Conservation (phyloP, 192 early-diverging fungal genomes). For the Lobosporangium transversale region DNA sequence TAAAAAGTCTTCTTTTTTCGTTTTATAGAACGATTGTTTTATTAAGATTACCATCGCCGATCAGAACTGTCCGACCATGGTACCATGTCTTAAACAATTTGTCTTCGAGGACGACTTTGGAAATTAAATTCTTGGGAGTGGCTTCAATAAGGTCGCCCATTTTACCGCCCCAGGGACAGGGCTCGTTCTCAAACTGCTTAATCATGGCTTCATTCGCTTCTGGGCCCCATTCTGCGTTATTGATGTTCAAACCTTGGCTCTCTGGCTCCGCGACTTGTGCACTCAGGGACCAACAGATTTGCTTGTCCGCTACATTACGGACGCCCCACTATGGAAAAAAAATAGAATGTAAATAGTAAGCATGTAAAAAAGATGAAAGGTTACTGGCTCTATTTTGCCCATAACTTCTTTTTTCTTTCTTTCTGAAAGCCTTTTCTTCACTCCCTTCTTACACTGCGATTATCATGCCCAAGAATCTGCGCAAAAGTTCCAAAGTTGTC, state of each 20-base stretch:
- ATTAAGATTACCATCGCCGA: constrained; percentile 32
- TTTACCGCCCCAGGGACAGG: constrained; percentile 9
- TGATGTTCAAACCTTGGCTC: constrained; percentile 6
- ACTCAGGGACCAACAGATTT: constrained; percentile 20
- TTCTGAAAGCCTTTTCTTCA: too few relatives aligned
- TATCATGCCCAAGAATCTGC: not conserved
- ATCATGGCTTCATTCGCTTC: constrained; percentile 18
- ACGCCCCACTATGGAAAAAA: constrained; percentile 11
- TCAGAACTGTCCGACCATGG: constrained; percentile 15
- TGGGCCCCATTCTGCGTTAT: constrained; percentile 27
- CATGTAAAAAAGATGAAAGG: not conserved
- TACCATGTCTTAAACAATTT: constrained; percentile 43
- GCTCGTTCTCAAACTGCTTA: constrained; percentile 3
- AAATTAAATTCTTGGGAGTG: constrained; percentile 28
- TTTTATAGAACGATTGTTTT: not conserved
- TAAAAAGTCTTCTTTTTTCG: too few relatives aligned
- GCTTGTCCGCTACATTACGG: constrained; percentile 5
- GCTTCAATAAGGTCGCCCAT: constrained; percentile 26
- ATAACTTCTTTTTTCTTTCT: too few relatives aligned
- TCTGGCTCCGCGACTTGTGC: constrained; percentile 4
- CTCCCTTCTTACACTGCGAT: not conserved
- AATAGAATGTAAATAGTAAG: not conserved
- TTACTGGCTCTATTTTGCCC: not conserved
- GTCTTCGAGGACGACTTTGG: constrained; percentile 32
- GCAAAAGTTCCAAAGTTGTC: not conserved